These are phyloP conservation scores for Buddleja alternifolia DNA, from an alignment of 257 asterid genomes.

Conservation along the genomic window DNA sequence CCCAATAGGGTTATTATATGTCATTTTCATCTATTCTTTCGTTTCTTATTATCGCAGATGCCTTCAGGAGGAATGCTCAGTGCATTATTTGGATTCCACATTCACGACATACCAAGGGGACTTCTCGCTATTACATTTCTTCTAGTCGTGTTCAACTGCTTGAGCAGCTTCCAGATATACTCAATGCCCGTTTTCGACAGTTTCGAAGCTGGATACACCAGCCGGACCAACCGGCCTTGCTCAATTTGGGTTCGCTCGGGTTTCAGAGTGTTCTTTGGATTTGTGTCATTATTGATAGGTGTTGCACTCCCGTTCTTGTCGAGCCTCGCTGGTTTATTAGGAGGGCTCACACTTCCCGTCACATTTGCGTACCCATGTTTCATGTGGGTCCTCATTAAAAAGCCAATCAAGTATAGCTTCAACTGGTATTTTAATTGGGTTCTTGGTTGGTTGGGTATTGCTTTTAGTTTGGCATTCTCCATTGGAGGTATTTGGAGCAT, in stretches of 20 bases:
- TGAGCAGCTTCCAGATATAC: constrained; percentile 98
- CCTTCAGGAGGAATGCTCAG: constrained; percentile 88
- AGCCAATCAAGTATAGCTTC: constrained; percentile 79
- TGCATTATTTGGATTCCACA: constrained; percentile 77
- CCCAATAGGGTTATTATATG: too few species aligned
- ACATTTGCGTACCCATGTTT: constrained; percentile 99
- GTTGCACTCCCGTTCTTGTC: constrained; percentile 96
- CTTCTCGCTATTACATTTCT: constrained; percentile 83
- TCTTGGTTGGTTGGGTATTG: constrained; percentile 90
- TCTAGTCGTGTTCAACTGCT: constrained; percentile 94
- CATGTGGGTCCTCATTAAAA: constrained; percentile 94
- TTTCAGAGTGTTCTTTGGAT: constrained; percentile 83
- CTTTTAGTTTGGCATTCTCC: constrained; percentile 90
- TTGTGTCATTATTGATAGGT: constrained; percentile 78
- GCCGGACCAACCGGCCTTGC: constrained; percentile 92
- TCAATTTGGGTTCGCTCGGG: constrained; percentile 98
- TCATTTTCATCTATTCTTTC: too few species aligned
- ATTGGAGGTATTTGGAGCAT: constrained; percentile 99
- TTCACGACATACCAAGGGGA: constrained; percentile 81
- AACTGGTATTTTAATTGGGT: constrained; percentile 88
- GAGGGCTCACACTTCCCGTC: constrained; percentile 97
- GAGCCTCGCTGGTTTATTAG: constrained; percentile 90
- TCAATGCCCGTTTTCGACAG: constrained; percentile 99
- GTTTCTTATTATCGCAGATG: constrained; percentile 67
- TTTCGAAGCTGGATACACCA: constrained; percentile 87